A percentile compares a stretch with the other conserved stretches of the same genome.
These are phyloP conservation scores for Taiozyma onychis DNA, from an alignment of 1,139 yeast genomes.

Conservation along the genomic window DNA sequence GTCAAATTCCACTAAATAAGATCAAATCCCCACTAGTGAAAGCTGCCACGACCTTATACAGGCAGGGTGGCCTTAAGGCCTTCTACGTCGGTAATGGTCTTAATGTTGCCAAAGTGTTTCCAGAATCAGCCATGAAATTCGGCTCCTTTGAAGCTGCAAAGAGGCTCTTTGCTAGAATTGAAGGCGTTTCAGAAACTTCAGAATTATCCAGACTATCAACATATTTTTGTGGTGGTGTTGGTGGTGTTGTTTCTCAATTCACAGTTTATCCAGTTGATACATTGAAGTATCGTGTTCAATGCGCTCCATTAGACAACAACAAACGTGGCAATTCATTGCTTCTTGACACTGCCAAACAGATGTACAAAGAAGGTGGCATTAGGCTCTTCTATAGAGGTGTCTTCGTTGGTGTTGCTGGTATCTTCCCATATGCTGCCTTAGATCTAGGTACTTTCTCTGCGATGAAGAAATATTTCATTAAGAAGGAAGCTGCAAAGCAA, in stretches of 20 bases:
- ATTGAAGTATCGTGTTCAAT: slow-evolving; percentile 75
- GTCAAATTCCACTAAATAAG: slow-evolving; percentile 29
- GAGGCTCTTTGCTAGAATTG: slow-evolving; percentile 64
- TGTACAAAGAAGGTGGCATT: slow-evolving; percentile 78
- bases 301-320: slow-evolving; percentile 61
- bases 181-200: slow-evolving; percentile 69
- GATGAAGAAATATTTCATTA: slow-evolving; percentile 69
- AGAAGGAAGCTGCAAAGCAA: slow-evolving; percentile 50
- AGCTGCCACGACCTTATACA: slow-evolving; percentile 78
- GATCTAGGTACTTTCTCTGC: slow-evolving; percentile 92
- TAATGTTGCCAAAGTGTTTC: slow-evolving; percentile 89
- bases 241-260: slow-evolving; percentile 90
- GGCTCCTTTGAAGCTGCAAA: slow-evolving; percentile 92
- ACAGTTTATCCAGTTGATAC: slow-evolving; percentile 97
- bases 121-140: slow-evolving; percentile 96
- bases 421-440: slow-evolving; percentile 94
- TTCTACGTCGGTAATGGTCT: slow-evolving; percentile 95
- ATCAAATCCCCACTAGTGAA: slow-evolving; percentile 65
- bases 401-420: slow-evolving; percentile 83
- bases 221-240: slow-evolving; percentile 90
- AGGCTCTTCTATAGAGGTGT: slow-evolving; percentile 81
- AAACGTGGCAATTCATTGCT: slow-evolving; percentile 58
- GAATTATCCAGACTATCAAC: slow-evolving; percentile 74
- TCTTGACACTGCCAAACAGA: slow-evolving; percentile 61
- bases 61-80: slow-evolving; percentile 80